Evolutionary conservation across 2,329 filamentous ascomycete species (phyloP).

Genomic region (Pseudogymnoascus sp.): DNA sequence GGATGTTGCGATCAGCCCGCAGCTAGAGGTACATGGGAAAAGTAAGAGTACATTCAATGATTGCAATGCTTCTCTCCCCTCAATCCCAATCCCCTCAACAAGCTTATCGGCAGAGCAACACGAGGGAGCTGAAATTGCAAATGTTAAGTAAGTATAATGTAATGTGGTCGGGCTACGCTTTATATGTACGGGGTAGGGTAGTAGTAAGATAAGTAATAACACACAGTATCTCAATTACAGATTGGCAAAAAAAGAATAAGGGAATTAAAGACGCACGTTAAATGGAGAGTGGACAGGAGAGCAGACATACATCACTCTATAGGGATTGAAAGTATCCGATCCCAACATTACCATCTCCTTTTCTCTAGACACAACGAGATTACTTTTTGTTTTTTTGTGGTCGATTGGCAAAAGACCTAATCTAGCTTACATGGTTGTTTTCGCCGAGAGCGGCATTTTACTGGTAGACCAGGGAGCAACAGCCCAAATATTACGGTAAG

Average conservation of each 20-base stretch:
- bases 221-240: background rate
- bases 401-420: background rate
- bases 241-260: background rate
- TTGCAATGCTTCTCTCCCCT: background rate
- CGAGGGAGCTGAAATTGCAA: slow-evolving; percentile 1
- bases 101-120: slow-evolving; percentile 5
- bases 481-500: background rate
- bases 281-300: background rate
- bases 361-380: background rate
- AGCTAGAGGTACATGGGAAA: background rate
- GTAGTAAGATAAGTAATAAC: no score
- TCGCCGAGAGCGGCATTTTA: slow-evolving; percentile 7
- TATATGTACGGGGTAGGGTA: no score
- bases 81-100: background rate
- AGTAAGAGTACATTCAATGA: background rate
- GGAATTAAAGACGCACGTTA: background rate
- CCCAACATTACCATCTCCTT: background rate
- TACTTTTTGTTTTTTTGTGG: background rate
- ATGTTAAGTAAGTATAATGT: background rate
- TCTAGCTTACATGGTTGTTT: slow-evolving; percentile 8
- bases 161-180: no score
- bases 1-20: slow-evolving; percentile 2
- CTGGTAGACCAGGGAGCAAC: background rate
- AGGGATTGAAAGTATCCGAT: background rate
- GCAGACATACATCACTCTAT: background rate